Evolutionary conservation across 2,329 filamentous ascomycete species (phyloP), one percentile per base, ranked within the genome.

Genomic region (Penicillium sp.): DNA sequence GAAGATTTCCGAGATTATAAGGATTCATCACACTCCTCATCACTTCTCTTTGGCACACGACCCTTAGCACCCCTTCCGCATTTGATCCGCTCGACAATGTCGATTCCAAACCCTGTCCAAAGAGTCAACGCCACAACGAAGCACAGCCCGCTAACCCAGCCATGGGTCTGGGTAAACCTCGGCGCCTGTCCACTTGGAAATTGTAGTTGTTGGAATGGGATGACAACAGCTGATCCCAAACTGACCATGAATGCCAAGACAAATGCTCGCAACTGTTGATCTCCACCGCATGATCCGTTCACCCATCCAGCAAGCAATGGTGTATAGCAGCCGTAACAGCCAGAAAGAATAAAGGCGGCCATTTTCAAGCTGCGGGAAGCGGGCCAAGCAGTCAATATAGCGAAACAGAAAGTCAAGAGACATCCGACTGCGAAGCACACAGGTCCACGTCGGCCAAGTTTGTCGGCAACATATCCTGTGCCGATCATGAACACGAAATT

Each of bases 251-350:
- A 47, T 6, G 54, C 74, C 3, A 78, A 60, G 9, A 75, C 63
- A 43, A 78, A 77, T 0, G 72, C 75, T 7, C 76, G 71, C 54
- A 77, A 75, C 61, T 78, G 75, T 53, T 77, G 72, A 47, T 78
- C 75, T 4, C 73, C 73, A 1, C 73, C 75, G 45, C 75, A 77
- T 0, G 72, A 62, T 54, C 74, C 71, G 54, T 78, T 77, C 1
- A 68, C 59, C 75, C 75, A 78, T 0, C 73, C 73, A 0, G 74
- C 74, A 0, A 77, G 63, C 8, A 78, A 61, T 3, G 76, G 75
- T 1, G 75, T 77, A 60, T 69, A 77, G 49, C 73, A 77, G 27
- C 76, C 75, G 52, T 77, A 77, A 43, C 67, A 73, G 11, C 76
- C 75, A 1, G 65, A 63, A 5, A 76, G 60, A 45, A 78, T 73